Percentiles rank a stretch among this genome's conserved stretches.
phyloP scores from a whole-genome alignment of 2,329 filamentous ascomycete genomes.

The Fusarium ambrosium region DNA sequence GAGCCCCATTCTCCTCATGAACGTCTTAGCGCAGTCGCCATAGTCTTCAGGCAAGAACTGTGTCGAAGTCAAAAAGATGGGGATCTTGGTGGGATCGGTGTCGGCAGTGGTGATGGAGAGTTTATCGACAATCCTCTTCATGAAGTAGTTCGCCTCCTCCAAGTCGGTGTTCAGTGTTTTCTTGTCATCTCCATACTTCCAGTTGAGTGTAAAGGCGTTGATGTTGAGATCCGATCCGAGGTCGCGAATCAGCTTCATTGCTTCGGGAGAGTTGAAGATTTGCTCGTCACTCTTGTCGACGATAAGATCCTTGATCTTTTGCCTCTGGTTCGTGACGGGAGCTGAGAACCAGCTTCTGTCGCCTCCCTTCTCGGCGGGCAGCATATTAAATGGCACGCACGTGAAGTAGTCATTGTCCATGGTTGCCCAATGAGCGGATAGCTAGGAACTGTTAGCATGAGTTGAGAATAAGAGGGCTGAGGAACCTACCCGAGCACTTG shows the following conservation, averaged over 20 bases:
- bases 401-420: slow-evolving; percentile 55
- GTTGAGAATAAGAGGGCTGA: not conserved
- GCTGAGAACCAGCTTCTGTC: slow-evolving; percentile 34
- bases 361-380: slow-evolving; percentile 51
- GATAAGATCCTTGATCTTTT: slow-evolving; percentile 56
- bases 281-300: slow-evolving; percentile 53
- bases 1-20: slow-evolving; percentile 58
- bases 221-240: slow-evolving; percentile 63
- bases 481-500: slow-evolving; percentile 53
- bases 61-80: slow-evolving; percentile 61
- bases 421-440: slow-evolving; percentile 58
- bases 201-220: slow-evolving; percentile 61
- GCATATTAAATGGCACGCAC: slow-evolving; percentile 59
- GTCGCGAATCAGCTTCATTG: slow-evolving; percentile 55
- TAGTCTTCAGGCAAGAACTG: slow-evolving; percentile 57
- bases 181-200: slow-evolving; percentile 53
- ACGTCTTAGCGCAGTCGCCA: slow-evolving; percentile 56
- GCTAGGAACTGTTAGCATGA: slow-evolving; percentile 29
- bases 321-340: slow-evolving; percentile 52
- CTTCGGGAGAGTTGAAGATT: slow-evolving; percentile 52
- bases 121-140: slow-evolving; percentile 57
- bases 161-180: slow-evolving; percentile 56
- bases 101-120: slow-evolving; percentile 57
- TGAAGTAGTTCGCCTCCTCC: slow-evolving; percentile 64
- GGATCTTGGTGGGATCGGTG: slow-evolving; percentile 56